Base-by-base conservation (phyloP, 495 filamentous ascomycete species). In the Podospora fimiseda region DNA sequence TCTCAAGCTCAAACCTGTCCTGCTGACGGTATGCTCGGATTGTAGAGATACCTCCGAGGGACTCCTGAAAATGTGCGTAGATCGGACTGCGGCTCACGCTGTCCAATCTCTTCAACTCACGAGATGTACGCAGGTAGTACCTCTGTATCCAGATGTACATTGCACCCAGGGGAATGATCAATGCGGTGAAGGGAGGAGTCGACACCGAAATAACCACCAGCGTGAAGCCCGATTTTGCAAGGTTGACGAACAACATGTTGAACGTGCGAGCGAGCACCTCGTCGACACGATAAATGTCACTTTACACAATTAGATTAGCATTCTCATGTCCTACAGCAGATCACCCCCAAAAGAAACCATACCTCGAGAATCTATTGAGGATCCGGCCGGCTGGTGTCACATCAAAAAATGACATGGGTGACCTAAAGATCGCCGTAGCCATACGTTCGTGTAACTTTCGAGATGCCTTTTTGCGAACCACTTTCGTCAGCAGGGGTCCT, bases 391-490 rank as follows among this genome's bases (percentile, higher is more conserved):
- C 89, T n/a, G 93, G 93, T 2, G 93, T 99, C 9, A 92, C 96
- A 68, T 99, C 94, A 59, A 99, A 99, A 70, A 99, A 99, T 60
- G 81, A 90, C 94, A 99, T 99, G 20, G 94, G 94, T 14, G 90
- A 93, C 63, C 93, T 83, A 76, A 99, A 99, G 60, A 97, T 97
- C 5, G 94, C 89, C 59, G 87, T 90, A 40, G 94, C 94, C 94
- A 99, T 99, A 52, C 89, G 82, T 71, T 99, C 92, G 67, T 99
- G 94, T 22, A 99, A 79, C 70, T 97, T 97, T 16, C 91, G 81
- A 37, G 90, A 95, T 45, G 94, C 94, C 79, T 85, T n/a, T n/a
- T 64, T 50, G 57, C 56, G 60, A 53, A 41, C 53, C 47, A 52
- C 24, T 33, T 15, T 52, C 60, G 56, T 59, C 6, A 33, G 27